phyloP scores from a whole-genome alignment of 148 eudicot genomes.

The Camellia sinensis region DNA sequence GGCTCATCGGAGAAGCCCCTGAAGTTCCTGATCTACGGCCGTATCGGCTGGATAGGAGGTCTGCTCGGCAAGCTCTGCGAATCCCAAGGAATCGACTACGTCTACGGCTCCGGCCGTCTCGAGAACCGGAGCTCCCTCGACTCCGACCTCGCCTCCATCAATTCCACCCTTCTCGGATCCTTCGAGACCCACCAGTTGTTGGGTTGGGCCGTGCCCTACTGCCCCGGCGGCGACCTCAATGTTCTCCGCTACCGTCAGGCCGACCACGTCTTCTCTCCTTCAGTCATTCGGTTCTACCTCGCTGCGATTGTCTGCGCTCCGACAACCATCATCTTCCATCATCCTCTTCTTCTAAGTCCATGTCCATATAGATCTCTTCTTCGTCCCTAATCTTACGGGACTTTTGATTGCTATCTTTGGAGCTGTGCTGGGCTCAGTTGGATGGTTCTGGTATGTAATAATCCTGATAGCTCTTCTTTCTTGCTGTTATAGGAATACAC shows the following conservation, averaged over 20 bases:
- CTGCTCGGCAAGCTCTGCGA: slow-evolving; percentile 64
- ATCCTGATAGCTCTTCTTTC: background rate
- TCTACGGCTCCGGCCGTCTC: slow-evolving; percentile 68
- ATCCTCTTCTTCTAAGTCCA: background rate
- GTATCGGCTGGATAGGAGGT: slow-evolving; percentile 88
- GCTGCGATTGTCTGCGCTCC: too few relatives aligned
- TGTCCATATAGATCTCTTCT: background rate
- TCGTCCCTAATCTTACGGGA: background rate
- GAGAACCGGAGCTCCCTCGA: slow-evolving; percentile 55
- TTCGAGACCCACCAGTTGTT: too few relatives aligned
- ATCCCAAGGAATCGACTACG: slow-evolving; percentile 49
- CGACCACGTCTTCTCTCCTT: too few relatives aligned
- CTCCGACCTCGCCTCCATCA: slow-evolving; percentile 40
- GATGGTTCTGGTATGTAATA: slow-evolving; percentile 10
- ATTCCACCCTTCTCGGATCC: too few relatives aligned
- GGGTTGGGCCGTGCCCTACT: too few relatives aligned
- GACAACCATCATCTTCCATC: slow-evolving; percentile 18
- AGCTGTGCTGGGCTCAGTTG: background rate
- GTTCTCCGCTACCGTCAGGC: too few relatives aligned
- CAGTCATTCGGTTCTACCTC: too few relatives aligned
- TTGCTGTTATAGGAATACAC: background rate
- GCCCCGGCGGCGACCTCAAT: too few relatives aligned
- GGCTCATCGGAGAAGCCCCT: slow-evolving; percentile 28
- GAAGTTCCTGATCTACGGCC: slow-evolving; percentile 83
- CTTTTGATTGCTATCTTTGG: slow-evolving; percentile 10